These are phyloP conservation scores for Rhizopogon salebrosus DNA, from an alignment of 768 basidiomycete genomes.

Conservation along the genomic window DNA sequence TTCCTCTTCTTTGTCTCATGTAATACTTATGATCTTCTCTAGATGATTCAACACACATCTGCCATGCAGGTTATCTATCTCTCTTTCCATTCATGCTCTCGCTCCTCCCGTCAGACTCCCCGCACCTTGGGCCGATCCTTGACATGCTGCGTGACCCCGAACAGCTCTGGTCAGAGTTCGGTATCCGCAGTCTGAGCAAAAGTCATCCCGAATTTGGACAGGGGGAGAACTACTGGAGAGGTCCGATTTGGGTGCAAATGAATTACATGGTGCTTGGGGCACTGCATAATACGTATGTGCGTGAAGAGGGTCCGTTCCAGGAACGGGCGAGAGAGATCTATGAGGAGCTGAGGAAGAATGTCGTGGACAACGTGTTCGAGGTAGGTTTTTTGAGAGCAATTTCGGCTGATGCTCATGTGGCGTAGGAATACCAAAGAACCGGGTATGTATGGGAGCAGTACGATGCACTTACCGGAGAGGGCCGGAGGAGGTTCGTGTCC, in stretches of 20 bases:
- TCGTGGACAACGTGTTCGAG: slow-evolving; percentile 80
- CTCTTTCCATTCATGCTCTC: slow-evolving; percentile 89
- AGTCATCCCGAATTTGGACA: slow-evolving; percentile 85
- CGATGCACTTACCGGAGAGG: slow-evolving; percentile 77
- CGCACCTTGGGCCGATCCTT: slow-evolving; percentile 76
- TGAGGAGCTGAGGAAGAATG: slow-evolving; percentile 68
- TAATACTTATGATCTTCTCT: background rate
- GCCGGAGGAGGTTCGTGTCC: slow-evolving; percentile 66
- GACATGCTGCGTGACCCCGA: slow-evolving; percentile 75
- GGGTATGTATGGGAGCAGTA: slow-evolving; percentile 99
- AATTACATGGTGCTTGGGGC: slow-evolving; percentile 86
- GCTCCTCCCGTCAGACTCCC: slow-evolving; percentile 71
- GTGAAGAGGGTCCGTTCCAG: slow-evolving; percentile 77
- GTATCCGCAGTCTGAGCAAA: slow-evolving; percentile 83
- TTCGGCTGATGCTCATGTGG: background rate
- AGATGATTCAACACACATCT: slow-evolving; percentile 89
- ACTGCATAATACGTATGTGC: slow-evolving; percentile 75
- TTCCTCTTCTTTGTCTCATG: background rate
- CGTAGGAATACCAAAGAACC: slow-evolving; percentile 84
- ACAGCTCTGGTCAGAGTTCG: slow-evolving; percentile 89
- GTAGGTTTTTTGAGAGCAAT: slow-evolving; percentile 25
- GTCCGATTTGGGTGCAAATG: slow-evolving; percentile 97
- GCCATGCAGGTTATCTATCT: slow-evolving; percentile 89
- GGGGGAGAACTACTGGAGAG: slow-evolving; percentile 97
- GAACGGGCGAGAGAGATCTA: slow-evolving; percentile 75